phyloP scores from a whole-genome alignment of 2,329 filamentous ascomycete species.

The Colletotrichum agaves region DNA sequence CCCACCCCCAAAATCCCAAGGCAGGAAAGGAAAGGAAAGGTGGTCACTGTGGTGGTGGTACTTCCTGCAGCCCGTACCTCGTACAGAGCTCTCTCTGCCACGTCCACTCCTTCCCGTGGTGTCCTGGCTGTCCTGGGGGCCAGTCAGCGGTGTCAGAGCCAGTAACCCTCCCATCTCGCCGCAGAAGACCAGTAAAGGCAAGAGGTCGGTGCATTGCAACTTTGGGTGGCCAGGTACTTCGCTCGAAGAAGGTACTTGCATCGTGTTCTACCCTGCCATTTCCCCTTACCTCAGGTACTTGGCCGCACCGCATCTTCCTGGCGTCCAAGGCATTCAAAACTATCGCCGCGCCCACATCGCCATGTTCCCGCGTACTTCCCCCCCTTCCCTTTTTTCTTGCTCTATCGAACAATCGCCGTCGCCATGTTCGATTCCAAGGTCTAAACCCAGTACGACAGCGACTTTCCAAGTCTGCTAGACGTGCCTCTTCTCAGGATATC shows the following conservation, averaged over 20 bases:
- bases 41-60: neutral
- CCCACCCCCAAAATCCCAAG: neutral
- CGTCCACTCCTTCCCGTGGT: no score
- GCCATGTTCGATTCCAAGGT: constrained; percentile 66
- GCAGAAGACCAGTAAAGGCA: neutral
- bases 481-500: constrained; percentile 35
- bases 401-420: constrained; percentile 61
- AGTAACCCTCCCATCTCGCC: no score
- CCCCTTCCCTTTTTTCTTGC: constrained; percentile 49
- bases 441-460: constrained; percentile 60
- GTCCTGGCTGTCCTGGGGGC: neutral
- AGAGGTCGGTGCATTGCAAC: neutral
- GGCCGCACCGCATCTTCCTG: constrained; percentile 4
- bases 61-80: neutral
- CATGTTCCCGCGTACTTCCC: constrained; percentile 44
- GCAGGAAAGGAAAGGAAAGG: constrained; percentile 1
- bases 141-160: neutral
- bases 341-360: constrained; percentile 44
- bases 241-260: neutral
- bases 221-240: neutral
- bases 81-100: neutral
- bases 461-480: constrained; percentile 65
- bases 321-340: constrained; percentile 47
- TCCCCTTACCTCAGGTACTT: neutral
- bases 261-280: no score